Evolutionary conservation across 768 basidiomycete species (phyloP).

Genomic region (Leccinum variicolor): DNA sequence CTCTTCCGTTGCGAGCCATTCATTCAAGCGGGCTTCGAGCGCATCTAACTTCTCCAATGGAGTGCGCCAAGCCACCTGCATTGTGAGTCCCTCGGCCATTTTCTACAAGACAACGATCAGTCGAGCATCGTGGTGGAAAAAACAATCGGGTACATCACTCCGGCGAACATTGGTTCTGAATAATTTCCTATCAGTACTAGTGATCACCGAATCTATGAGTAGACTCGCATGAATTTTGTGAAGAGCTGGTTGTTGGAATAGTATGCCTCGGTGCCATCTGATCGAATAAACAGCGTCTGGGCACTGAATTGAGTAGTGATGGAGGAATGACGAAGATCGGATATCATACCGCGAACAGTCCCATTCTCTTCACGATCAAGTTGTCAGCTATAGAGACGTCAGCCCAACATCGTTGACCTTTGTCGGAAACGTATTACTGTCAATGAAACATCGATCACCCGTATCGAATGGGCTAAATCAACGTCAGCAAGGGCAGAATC

Average conservation of each 20-base stretch:
- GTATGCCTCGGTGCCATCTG: constrained; percentile 76
- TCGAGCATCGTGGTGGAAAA: not conserved
- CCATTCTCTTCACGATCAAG: constrained; percentile 76
- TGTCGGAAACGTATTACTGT: constrained; percentile 36
- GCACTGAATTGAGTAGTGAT: not conserved
- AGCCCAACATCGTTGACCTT: not conserved
- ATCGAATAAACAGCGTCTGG: constrained; percentile 65
- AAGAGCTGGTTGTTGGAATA: constrained; percentile 80
- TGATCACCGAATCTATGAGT: not conserved
- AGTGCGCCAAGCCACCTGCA: constrained; percentile 77
- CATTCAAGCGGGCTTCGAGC: constrained; percentile 63
- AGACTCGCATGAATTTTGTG: constrained; percentile 65
- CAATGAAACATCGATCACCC: constrained; percentile 79
- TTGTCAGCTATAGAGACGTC: constrained; percentile 50
- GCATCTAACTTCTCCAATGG: constrained; percentile 68
- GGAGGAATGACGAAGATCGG: not conserved
- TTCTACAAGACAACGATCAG: constrained; percentile 39
- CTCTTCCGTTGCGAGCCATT: constrained; percentile 76
- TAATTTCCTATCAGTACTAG: not conserved
- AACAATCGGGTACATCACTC: constrained; percentile 48
- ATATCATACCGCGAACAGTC: constrained; percentile 62
- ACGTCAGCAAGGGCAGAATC: constrained; percentile 3
- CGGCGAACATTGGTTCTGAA: constrained; percentile 67
- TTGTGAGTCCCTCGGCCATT: constrained; percentile 61
- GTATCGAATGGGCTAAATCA: constrained; percentile 67